A percentile compares a stretch with the other conserved stretches of the same genome.
Evolutionary conservation across 371 early-diverging fungal species (phyloP).

Genomic region (Circinella minor): DNA sequence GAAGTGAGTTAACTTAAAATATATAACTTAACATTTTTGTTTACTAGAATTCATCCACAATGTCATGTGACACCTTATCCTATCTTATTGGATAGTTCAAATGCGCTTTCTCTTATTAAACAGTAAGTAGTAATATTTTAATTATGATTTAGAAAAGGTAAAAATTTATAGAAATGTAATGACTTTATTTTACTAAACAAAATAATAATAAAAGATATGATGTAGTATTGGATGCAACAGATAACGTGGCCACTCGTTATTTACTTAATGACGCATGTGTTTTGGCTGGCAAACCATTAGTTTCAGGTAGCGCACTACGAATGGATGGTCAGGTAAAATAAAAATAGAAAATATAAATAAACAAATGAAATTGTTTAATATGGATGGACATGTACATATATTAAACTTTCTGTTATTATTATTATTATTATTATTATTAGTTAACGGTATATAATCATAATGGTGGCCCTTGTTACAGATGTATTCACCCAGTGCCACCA

Average conservation of each 20-base stretch:
- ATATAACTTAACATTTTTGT: slow-evolving; percentile 31
- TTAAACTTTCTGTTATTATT: neutral
- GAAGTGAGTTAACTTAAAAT: too few species aligned
- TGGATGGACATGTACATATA: neutral
- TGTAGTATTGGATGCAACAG: slow-evolving; percentile 95
- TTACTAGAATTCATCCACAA: slow-evolving; percentile 56
- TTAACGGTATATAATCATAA: slow-evolving; percentile 86
- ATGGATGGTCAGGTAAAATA: slow-evolving; percentile 88
- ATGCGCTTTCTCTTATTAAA: slow-evolving; percentile 66
- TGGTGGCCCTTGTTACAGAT: slow-evolving; percentile 97
- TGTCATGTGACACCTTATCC: slow-evolving; percentile 62
- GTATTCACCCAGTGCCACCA: slow-evolving; percentile 94
- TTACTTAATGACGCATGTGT: slow-evolving; percentile 95
- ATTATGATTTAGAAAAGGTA: neutral
- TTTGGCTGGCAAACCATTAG: slow-evolving; percentile 80
- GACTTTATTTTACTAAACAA: too few species aligned
- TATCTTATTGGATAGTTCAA: slow-evolving; percentile 64
- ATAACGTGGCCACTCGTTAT: slow-evolving; percentile 98
- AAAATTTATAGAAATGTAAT: too few species aligned
- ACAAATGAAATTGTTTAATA: neutral
- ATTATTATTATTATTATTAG: slow-evolving; percentile 29
- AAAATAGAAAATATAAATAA: neutral
- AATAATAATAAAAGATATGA: slow-evolving; percentile 68
- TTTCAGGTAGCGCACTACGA: slow-evolving; percentile 94
- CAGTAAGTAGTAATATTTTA: slow-evolving; percentile 24